These are phyloP conservation scores for Debaryomyces udenii DNA, from an alignment of 1,139 yeast species.

Conservation along the genomic window DNA sequence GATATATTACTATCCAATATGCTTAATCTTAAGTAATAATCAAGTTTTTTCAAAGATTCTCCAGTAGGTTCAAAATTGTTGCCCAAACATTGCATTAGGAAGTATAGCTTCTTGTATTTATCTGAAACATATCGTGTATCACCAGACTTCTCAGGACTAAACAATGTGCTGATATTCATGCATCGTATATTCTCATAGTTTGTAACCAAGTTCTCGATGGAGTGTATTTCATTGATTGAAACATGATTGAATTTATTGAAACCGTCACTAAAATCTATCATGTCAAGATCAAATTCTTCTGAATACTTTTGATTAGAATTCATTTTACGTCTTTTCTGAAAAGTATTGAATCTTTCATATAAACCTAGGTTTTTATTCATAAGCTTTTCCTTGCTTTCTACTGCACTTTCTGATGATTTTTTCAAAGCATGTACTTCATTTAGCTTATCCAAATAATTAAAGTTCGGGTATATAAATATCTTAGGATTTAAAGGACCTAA, in stretches of 20 bases:
- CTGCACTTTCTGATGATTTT: neutral
- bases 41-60: conserved; percentile 16
- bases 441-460: conserved; percentile 16
- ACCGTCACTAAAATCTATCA: conserved; percentile 13
- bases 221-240: conserved; percentile 23
- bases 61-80: conserved; percentile 3
- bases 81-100: conserved; percentile 12
- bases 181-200: conserved; percentile 20
- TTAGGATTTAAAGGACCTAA: conserved; percentile 15
- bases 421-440: conserved; percentile 10
- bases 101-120: conserved; percentile 12
- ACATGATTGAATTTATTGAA: conserved; percentile 5
- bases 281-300: conserved; percentile 16
- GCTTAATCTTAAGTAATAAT: conserved; percentile 22
- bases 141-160: conserved; percentile 10
- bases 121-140: conserved; percentile 8
- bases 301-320: conserved; percentile 4
- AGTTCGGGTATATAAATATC: conserved; percentile 20
- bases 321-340: conserved; percentile 12
- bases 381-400: neutral
- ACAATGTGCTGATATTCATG: conserved; percentile 19
- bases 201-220: conserved; percentile 21
- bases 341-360: conserved; percentile 19
- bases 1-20: conserved; percentile 22
- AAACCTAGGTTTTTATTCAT: conserved; percentile 15